Conservation (phyloP, 2,329 filamentous ascomycete species). For the Annulohypoxylon truncatum region DNA sequence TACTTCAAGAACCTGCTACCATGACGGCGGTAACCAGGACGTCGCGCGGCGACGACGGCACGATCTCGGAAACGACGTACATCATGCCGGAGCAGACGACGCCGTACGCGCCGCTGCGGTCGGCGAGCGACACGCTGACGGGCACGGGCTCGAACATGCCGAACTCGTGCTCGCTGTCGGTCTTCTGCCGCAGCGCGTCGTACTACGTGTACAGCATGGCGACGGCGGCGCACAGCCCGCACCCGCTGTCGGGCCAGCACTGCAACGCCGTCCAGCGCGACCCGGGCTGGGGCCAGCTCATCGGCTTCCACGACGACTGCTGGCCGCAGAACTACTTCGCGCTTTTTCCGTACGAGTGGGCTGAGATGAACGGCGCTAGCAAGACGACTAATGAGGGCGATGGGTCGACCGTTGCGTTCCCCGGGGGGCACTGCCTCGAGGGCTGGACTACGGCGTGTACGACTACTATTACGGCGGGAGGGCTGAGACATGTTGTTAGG, state of each 20-base stretch:
- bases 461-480: constrained; percentile 26
- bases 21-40: constrained; percentile 32
- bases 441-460: constrained; percentile 39
- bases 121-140: not conserved
- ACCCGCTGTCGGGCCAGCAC: constrained; percentile 27
- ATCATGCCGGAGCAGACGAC: constrained; percentile 26
- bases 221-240: constrained; percentile 12
- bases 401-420: constrained; percentile 23
- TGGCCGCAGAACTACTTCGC: constrained; percentile 34
- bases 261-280: constrained; percentile 29
- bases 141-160: constrained; percentile 17
- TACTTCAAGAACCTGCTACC: not conserved
- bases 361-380: constrained; percentile 14
- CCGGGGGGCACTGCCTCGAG: constrained; percentile 22
- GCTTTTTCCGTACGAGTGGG: constrained; percentile 32
- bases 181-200: constrained; percentile 30
- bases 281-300: not conserved
- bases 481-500: not conserved
- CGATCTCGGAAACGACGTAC: constrained; percentile 8
- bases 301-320: constrained; percentile 28
- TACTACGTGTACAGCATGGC: constrained; percentile 9
- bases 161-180: constrained; percentile 27
- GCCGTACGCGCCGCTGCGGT: constrained; percentile 21
- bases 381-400: not conserved
- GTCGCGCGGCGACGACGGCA: constrained; percentile 11